Evolutionary conservation across 768 basidiomycete genomes (phyloP), one percentile per base, ranked within the genome.

Genomic region (Mycena polygramma): DNA sequence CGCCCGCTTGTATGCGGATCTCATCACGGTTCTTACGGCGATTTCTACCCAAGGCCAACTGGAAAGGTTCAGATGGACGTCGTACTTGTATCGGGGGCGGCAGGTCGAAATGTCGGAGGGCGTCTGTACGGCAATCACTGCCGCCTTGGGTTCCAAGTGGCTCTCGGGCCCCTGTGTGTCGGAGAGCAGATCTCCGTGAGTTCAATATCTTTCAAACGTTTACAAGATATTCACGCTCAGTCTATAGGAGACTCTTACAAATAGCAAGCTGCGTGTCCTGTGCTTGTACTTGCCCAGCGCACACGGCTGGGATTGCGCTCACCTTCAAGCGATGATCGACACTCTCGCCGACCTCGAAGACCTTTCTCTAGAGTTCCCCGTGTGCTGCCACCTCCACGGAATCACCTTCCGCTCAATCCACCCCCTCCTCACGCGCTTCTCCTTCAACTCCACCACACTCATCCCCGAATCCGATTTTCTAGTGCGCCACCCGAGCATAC

Each of bases 341-440:
- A 45, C 37, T 37, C 62, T 63, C n/a, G 26, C 11, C n/a, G 8
- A 54, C 24, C 24, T 63, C 37, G 62, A 63, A 35, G 52, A 63
- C 19, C 30, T 63, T 10, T 15, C 39, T n/a, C 54, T 63, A 22
- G 51, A 54, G 41, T 63, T 63, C 8, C 62, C 49, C 19, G 13
- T 35, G 20, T 62, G 60, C n/a, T 63, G 49, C 20, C 24, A 20
- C 17, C 41, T 26, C 8, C 2, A 8, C 19, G 62, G 52, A 35
- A 19, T 63, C 37, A 54, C 24, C 14, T 39, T 63, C 11, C 22
- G 17, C 22, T 54, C 52, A 8, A 63, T 51, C 19, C 41, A 63
- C 35, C 62, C 62, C 37, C 62, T 39, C 19, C 52, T 63, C 52
- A 63, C 37, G 24, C 24, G 52, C 6, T 54, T 63, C 20, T 41